phyloP scores from a whole-genome alignment of 179 eudicot genomes.

The Corrigiola litoralis region DNA sequence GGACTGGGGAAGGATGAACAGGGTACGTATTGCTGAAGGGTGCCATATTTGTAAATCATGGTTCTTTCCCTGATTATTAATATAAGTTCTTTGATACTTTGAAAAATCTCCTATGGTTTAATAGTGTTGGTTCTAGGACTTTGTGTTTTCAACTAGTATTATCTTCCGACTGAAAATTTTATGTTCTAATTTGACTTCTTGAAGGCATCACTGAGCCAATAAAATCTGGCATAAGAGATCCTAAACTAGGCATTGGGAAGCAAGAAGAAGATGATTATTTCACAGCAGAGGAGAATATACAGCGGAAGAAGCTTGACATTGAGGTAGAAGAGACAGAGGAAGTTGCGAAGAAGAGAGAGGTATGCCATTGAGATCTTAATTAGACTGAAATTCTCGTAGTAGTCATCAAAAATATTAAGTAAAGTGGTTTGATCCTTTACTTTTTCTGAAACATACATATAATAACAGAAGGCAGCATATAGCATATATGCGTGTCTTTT shows the following conservation, averaged over 20 bases:
- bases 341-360: constrained; percentile 91
- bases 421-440: constrained; percentile 53
- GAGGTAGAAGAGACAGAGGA: constrained; percentile 92
- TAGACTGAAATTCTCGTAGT: constrained; percentile 3
- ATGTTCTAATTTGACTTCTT: background rate
- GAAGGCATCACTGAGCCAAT: constrained; percentile 83
- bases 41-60: background rate
- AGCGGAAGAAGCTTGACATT: constrained; percentile 79
- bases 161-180: background rate
- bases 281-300: constrained; percentile 89
- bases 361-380: constrained; percentile 35
- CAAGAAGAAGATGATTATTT: constrained; percentile 92
- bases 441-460: constrained; percentile 65
- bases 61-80: background rate
- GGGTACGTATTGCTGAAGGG: constrained; percentile 38
- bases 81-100: background rate
- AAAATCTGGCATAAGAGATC: constrained; percentile 86
- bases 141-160: background rate
- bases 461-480: constrained; percentile 96
- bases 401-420: constrained; percentile 19
- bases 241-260: constrained; percentile 80
- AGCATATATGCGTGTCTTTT: constrained; percentile 82
- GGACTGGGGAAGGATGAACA: constrained; percentile 92
- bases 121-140: background rate
- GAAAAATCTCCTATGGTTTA: background rate